Evolutionary conservation across 108 stramenopile genomes (phyloP).

Genomic region (Craspedostauros australis): DNA sequence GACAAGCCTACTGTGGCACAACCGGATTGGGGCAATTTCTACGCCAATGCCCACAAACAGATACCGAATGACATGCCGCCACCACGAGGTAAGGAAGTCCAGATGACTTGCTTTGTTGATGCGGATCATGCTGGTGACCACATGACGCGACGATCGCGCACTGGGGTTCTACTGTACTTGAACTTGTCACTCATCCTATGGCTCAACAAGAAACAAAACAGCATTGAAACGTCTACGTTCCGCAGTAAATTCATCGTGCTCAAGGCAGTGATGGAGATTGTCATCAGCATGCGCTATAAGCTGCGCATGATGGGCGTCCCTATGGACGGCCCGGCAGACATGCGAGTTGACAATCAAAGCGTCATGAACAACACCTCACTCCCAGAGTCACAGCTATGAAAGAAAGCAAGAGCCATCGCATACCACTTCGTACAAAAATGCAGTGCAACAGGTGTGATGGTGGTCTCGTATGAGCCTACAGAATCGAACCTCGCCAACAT

Average conservation of each 20-base stretch:
- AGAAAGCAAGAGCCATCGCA: too few species aligned
- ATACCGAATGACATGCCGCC: too few species aligned
- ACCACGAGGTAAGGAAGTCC: too few species aligned
- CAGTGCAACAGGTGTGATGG: too few species aligned
- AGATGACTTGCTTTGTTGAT: too few species aligned
- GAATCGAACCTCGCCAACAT: too few species aligned
- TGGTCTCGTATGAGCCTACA: too few species aligned
- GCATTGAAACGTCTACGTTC: conserved; percentile 27
- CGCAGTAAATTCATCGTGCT: conserved; percentile 16
- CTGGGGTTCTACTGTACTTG: conserved; percentile 17
- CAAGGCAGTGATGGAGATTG: conserved; percentile 14
- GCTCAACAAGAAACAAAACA: conserved; percentile 18
- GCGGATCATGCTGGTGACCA: conserved; percentile 27
- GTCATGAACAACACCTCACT: not conserved
- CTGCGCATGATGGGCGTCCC: conserved; percentile 5
- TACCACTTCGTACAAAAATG: too few species aligned
- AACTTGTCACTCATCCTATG: conserved; percentile 16
- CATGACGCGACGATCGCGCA: conserved; percentile 8
- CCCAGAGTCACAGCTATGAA: conserved; percentile 38
- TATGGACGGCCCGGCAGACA: not conserved
- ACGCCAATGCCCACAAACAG: too few species aligned
- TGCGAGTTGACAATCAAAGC: conserved; percentile 1
- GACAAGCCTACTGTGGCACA: too few species aligned
- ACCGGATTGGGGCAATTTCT: too few species aligned
- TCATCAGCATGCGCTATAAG: conserved; percentile 24